A percentile compares a stretch with the other conserved stretches of the same genome.
These are phyloP conservation scores for Pythium coloratum DNA, from an alignment of 352 stramenopile genomes.

Conservation along the genomic window DNA sequence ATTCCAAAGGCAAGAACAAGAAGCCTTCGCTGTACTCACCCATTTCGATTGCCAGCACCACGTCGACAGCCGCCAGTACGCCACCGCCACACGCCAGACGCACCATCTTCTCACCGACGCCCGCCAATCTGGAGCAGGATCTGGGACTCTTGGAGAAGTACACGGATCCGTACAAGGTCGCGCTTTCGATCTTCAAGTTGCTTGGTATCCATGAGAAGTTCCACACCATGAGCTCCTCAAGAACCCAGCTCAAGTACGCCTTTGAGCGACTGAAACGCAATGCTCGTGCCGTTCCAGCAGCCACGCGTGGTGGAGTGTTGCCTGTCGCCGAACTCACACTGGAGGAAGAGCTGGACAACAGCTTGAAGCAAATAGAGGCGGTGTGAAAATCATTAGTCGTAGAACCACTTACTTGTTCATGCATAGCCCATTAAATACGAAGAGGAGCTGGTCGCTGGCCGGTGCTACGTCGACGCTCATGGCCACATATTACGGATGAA, in stretches of 20 bases:
- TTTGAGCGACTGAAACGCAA: conserved; percentile 60
- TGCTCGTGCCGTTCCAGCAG: conserved; percentile 19
- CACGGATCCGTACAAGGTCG: conserved; percentile 77
- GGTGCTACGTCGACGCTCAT: conserved; percentile 11
- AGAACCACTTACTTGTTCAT: not conserved
- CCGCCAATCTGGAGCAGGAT: conserved; percentile 44
- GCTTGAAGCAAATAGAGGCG: conserved; percentile 13
- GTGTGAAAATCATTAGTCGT: conserved; percentile 1
- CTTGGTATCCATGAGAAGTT: conserved; percentile 64
- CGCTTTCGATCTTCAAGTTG: conserved; percentile 70
- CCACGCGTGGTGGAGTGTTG: not conserved
- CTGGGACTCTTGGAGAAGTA: conserved; percentile 41
- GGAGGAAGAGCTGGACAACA: conserved; percentile 21
- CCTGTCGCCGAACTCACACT: not conserved
- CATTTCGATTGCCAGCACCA: not conserved
- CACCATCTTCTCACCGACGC: conserved; percentile 40
- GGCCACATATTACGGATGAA: conserved; percentile 79
- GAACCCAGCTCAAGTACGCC: conserved; percentile 60
- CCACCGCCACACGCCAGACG: conserved; percentile 19
- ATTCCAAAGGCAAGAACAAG: conserved; percentile 13
- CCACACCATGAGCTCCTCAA: conserved; percentile 59
- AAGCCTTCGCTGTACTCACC: conserved; percentile 10
- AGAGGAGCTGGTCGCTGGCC: not conserved
- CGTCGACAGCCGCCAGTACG: conserved; percentile 10
- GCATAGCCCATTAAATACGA: conserved; percentile 20